A percentile compares a stretch with the other conserved stretches of the same genome.
phyloP scores from a whole-genome alignment of 345 rosid genomes.

The rapeseed (Brassica napus) region DNA sequence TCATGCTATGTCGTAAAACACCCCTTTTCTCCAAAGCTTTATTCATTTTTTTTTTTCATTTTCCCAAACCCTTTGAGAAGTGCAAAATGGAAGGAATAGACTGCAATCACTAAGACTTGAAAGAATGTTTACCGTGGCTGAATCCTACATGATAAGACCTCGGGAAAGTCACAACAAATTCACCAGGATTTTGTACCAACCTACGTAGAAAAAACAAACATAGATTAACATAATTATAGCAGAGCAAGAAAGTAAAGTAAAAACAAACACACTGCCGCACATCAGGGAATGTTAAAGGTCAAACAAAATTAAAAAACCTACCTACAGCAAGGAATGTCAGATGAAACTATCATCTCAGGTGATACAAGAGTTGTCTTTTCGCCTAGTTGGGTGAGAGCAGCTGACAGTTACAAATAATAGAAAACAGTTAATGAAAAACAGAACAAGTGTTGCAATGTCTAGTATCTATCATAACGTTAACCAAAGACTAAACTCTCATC shows the following conservation, averaged over 20 bases:
- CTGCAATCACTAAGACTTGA: slow-evolving; percentile 27
- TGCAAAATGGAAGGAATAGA: slow-evolving; percentile 22
- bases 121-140: slow-evolving; percentile 89
- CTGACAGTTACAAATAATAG: slow-evolving; percentile 46
- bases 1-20: slow-evolving; percentile 22
- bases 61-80: slow-evolving; percentile 20
- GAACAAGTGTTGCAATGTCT: slow-evolving; percentile 5
- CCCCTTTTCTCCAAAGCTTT: slow-evolving; percentile 18
- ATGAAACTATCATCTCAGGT: slow-evolving; percentile 76
- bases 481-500: background rate
- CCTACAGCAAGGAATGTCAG: slow-evolving; percentile 98
- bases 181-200: slow-evolving; percentile 97
- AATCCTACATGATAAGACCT: slow-evolving; percentile 99
- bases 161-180: slow-evolving; percentile 99
- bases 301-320: slow-evolving; percentile 39
- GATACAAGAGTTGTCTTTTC: slow-evolving; percentile 98
- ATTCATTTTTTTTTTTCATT: slow-evolving; percentile 6
- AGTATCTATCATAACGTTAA: slow-evolving; percentile 9
- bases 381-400: slow-evolving; percentile 82
- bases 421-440: slow-evolving; percentile 25
- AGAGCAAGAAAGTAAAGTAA: slow-evolving; percentile 16
- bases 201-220: slow-evolving; percentile 48
- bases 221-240: slow-evolving; percentile 23
- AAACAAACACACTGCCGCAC: slow-evolving; percentile 5
- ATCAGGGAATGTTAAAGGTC: slow-evolving; percentile 6